Evolutionary conservation across 1,139 yeast genomes (phyloP), one percentile per base, ranked within the genome.

Genomic region (Eremothecium cymbalariae): DNA sequence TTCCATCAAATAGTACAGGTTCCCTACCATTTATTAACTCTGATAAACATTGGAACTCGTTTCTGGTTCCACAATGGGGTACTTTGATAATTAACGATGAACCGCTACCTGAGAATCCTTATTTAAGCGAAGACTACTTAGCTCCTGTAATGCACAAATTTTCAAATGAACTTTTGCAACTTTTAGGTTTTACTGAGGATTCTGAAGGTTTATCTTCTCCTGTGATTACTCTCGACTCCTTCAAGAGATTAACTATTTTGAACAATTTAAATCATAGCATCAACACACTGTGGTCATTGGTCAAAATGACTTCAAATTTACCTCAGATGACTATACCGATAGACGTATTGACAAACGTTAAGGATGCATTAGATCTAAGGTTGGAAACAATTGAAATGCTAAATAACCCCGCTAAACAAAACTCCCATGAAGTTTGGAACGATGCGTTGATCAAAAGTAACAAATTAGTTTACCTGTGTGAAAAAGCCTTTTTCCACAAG

Each of bases 41-140:
- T 11, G 35, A 39, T 19, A 70, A 81, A 0, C 42, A 40, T 29
- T 69, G 84, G 35, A 74, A 80, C 49, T 75, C 90, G 28, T 88
- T 82, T 52, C 59, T 83, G 35, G 72, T 88, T 20, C 94, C 96
- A 6, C 95, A 84, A 60, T 88, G 95, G 94, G 97, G 97, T 15
- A 80, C 81, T 3, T 68, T 79, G 3, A 65, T 78, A 16, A 57
- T 71, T 38, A 74, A 77, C 48, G 63, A 68, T 27, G 55, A 62
- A 4, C 50, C 63, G 32, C 37, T 60, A 7, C 47, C 57, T 17
- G 41, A 47, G 17, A 55, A 60, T 34, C 37, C 61, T 0, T 41
- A 47, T 6, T 49, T 79, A 19, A 48, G 66, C 1, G 59, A 62
- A 20, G 57, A 56, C 0, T 80, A 74, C 31, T 62, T 88, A 38